These are phyloP conservation scores for Boechera divaricarpa DNA, from an alignment of 345 rosid species.

Conservation along the genomic window DNA sequence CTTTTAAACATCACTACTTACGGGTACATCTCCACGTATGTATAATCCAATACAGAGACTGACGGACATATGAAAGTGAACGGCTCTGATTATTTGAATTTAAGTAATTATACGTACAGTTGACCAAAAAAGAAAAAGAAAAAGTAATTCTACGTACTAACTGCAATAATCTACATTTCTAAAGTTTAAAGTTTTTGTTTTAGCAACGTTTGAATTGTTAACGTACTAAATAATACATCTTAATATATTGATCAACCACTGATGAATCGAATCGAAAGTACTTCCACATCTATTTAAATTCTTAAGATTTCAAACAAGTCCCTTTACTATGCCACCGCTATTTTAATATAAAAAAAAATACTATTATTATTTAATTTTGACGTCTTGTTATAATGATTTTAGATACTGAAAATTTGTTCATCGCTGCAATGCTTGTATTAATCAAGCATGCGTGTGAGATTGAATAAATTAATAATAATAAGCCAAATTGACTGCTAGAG, in stretches of 20 bases:
- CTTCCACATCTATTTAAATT: background rate
- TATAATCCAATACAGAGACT: background rate
- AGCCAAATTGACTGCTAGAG: conserved; percentile 19
- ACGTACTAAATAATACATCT: background rate
- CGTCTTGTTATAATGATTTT: background rate
- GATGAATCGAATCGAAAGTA: background rate
- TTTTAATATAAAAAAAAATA: background rate
- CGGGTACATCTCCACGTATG: background rate
- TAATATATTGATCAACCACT: background rate
- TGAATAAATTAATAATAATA: conserved; percentile 25
- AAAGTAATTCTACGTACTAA: too few relatives aligned
- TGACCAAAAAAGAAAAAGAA: too few relatives aligned
- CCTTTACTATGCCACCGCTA: background rate
- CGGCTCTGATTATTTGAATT: too few relatives aligned
- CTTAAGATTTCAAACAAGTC: too few relatives aligned
- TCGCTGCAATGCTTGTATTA: conserved; percentile 15
- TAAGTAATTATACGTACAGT: too few relatives aligned
- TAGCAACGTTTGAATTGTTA: background rate
- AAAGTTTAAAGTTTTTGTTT: background rate
- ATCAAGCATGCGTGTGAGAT: conserved; percentile 38
- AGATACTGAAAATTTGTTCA: background rate
- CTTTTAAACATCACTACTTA: background rate
- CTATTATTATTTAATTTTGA: background rate
- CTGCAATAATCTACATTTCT: too few relatives aligned
- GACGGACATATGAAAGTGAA: background rate